Base-by-base conservation (phyloP, 192 early-diverging fungal genomes). In the Rhizophlyctis rosea region DNA sequence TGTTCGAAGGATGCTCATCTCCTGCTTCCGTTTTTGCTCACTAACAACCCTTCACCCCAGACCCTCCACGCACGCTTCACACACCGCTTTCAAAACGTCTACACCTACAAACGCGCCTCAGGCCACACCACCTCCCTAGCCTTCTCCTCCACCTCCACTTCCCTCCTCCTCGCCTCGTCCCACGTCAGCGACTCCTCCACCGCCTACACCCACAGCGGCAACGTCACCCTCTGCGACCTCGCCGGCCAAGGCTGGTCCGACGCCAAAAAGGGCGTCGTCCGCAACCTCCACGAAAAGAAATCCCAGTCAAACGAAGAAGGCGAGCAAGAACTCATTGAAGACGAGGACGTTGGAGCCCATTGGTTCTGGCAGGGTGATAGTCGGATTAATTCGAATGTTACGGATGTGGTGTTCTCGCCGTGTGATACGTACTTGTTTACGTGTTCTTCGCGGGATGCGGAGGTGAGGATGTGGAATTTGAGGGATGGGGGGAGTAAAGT, bases 111-210 rank as follows among this genome's bases (percentile, higher is more conserved):
- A n/a, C n/a, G n/a, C n/a, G n/a, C n/a, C n/a, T 25, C 23, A 25
- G 53, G 53, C 3, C 53, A 54, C 28, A 54, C 53, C 3, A 25
- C 28, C 28, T 18, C n/a, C 3, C 30, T 54, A 29, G 23, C 21
- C 18, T 54, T 54, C 13, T 21, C 21, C 28, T n/a, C 3, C 53
- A 29, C 21, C 23, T 18, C 18, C 24, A 54, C 28, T 2, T n/a
- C 21, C 1, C 30, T 63, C 14, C 2, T 63, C 1, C 61, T 63
- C 21, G 51, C 61, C 16, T 54, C 50, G 13, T 23, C 61, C 31
- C 61, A 63, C 34, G 53, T 63, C 30, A 25, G 23, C 48, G 61
- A 63, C 51, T 51, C 53, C 2, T 54, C 61, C 51, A 14, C 29
- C 9, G 23, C 25, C 14, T 63, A 56, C 61, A 63, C 53, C 32